Evolutionary conservation across 2,329 filamentous ascomycete genomes (phyloP).

Genomic region (Iodosphaeria phyllophila): DNA sequence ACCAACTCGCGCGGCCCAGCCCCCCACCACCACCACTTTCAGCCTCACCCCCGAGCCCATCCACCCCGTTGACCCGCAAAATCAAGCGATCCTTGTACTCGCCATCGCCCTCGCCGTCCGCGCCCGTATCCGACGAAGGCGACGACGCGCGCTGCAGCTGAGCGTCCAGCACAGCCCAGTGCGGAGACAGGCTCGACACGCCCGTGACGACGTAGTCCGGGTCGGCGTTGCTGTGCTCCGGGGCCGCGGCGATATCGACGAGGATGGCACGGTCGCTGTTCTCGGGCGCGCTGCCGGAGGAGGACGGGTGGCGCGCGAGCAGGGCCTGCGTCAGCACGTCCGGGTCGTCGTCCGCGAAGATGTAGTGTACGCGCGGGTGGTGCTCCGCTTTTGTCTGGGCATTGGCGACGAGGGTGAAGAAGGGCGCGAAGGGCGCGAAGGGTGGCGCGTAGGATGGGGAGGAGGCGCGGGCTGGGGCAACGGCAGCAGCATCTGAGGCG

Average conservation of each 20-base stretch:
- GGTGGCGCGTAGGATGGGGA: slow-evolving; percentile 5
- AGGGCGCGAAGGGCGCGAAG: slow-evolving; percentile 44
- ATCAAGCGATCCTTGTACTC: slow-evolving; percentile 27
- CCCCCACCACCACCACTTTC: too few relatives aligned
- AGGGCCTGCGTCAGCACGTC: slow-evolving; percentile 53
- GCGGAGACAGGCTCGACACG: slow-evolving; percentile 52
- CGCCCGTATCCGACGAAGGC: slow-evolving; percentile 13
- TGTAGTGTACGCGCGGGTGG: slow-evolving; percentile 77
- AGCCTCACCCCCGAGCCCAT: too few relatives aligned
- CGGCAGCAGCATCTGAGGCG: not conserved
- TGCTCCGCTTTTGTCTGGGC: slow-evolving; percentile 51
- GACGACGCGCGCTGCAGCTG: slow-evolving; percentile 22
- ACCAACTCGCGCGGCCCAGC: too few relatives aligned
- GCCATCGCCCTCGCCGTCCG: slow-evolving; percentile 10
- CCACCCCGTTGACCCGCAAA: slow-evolving; percentile 41
- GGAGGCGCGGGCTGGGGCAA: not conserved
- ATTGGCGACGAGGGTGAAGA: slow-evolving; percentile 77
- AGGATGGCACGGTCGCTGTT: slow-evolving; percentile 34
- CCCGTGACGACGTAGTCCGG: slow-evolving; percentile 37
- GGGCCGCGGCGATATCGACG: slow-evolving; percentile 32
- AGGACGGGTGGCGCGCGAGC: slow-evolving; percentile 20
- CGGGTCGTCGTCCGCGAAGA: slow-evolving; percentile 83
- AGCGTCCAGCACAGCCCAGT: slow-evolving; percentile 44
- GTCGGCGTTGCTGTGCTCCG: too few relatives aligned
- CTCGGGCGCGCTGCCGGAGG: slow-evolving; percentile 9